These are phyloP conservation scores for Auriscalpium vulgare DNA, from an alignment of 768 basidiomycete species.

Conservation along the genomic window DNA sequence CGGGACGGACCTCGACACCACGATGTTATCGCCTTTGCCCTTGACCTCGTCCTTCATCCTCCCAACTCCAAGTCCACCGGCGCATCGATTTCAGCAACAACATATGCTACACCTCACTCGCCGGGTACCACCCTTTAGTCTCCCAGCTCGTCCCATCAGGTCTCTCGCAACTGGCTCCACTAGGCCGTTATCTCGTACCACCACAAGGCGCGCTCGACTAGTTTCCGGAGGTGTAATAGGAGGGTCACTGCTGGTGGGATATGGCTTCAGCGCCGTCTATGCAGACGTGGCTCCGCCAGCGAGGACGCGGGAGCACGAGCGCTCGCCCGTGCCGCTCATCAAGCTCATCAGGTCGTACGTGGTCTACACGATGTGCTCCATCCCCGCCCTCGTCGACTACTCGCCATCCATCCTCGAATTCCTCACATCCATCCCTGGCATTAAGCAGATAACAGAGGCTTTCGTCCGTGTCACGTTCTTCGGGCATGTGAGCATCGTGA, in stretches of 20 bases:
- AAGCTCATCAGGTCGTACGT: conserved; percentile 62
- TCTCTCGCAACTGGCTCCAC: too few species aligned
- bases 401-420: conserved; percentile 57
- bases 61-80: too few species aligned
- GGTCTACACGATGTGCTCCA: conserved; percentile 76
- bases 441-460: conserved; percentile 57
- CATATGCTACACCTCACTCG: too few species aligned
- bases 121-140: too few species aligned
- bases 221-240: conserved; percentile 10
- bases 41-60: too few species aligned
- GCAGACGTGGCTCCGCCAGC: conserved; percentile 17
- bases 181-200: too few species aligned
- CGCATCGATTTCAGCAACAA: too few species aligned
- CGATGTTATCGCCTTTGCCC: too few species aligned
- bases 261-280: conserved; percentile 13
- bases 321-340: conserved; percentile 15
- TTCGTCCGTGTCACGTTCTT: conserved; percentile 81
- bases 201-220: conserved; percentile 1
- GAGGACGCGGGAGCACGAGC: conserved; percentile 1
- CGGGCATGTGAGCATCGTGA: conserved; percentile 47
- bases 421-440: conserved; percentile 48
- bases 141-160: too few species aligned
- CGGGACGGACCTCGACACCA: too few species aligned
- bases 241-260: conserved; percentile 7
- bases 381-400: conserved; percentile 68